phyloP scores from a whole-genome alignment of 1,284 basidiomycete genomes.

The Austroboletus rostrupii region DNA sequence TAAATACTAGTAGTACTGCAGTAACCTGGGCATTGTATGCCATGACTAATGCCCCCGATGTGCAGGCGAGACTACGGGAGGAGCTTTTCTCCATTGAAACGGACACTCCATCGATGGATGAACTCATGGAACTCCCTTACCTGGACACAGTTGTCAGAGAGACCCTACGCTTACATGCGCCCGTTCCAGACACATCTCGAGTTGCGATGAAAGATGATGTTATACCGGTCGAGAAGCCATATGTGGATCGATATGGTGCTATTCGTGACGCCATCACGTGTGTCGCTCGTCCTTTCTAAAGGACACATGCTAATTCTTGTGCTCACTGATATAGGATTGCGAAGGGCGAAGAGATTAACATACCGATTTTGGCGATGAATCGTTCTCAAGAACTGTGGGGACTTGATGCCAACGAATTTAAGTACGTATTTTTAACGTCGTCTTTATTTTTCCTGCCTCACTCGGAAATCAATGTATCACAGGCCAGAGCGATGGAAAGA shows the following conservation, averaged over 20 bases:
- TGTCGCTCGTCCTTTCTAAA: not conserved
- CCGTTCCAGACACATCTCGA: constrained; percentile 56
- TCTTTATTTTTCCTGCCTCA: constrained; percentile 2
- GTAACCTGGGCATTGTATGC: constrained; percentile 63
- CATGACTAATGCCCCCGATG: constrained; percentile 49
- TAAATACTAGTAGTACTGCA: constrained; percentile 35
- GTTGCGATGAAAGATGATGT: constrained; percentile 50
- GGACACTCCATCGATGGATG: constrained; percentile 56
- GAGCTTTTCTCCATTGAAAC: constrained; percentile 53
- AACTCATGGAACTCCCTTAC: constrained; percentile 53
- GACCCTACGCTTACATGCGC: constrained; percentile 59
- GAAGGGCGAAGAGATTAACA: constrained; percentile 34
- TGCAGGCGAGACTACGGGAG: constrained; percentile 64
- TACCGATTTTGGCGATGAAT: constrained; percentile 42
- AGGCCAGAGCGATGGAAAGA: constrained; percentile 58
- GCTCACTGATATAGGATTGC: constrained; percentile 28
- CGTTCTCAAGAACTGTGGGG: constrained; percentile 42
- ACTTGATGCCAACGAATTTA: constrained; percentile 37
- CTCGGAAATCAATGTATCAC: constrained; percentile 5
- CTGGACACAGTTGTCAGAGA: constrained; percentile 68
- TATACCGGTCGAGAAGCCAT: constrained; percentile 52
- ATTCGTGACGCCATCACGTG: constrained; percentile 26
- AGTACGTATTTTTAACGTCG: constrained; percentile 1
- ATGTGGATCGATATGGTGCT: constrained; percentile 39
- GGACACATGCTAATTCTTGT: not conserved